phyloP scores from a whole-genome alignment of 164 flowering plant species.

The Saururus chinensis region DNA sequence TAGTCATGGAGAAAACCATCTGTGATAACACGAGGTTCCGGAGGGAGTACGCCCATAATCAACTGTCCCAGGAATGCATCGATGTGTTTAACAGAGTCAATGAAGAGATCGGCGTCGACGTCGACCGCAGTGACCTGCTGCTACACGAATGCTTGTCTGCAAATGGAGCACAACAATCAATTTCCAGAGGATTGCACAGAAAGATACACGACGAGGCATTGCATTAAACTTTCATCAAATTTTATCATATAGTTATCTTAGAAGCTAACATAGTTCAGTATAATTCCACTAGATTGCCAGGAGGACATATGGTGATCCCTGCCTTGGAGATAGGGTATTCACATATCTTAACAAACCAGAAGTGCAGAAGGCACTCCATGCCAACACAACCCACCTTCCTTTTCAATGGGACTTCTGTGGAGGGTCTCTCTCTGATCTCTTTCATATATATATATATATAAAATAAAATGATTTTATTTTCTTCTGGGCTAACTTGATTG shows the following conservation, averaged over 20 bases:
- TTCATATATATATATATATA: background rate
- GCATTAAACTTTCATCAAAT: background rate
- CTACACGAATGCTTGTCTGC: conserved; percentile 17
- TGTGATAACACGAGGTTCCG: conserved; percentile 21
- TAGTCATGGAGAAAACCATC: conserved; percentile 19
- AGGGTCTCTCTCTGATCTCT: conserved; percentile 13
- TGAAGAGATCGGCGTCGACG: conserved; percentile 18
- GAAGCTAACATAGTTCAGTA: background rate
- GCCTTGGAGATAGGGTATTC: conserved; percentile 22
- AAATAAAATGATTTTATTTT: background rate
- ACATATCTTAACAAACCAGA: conserved; percentile 29
- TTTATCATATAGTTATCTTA: background rate
- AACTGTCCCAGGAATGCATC: conserved; percentile 17
- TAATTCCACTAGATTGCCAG: conserved; percentile 9
- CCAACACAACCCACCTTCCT: conserved; percentile 32
- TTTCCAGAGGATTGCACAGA: conserved; percentile 11
- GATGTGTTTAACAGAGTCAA: conserved; percentile 21
- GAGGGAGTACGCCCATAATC: conserved; percentile 8
- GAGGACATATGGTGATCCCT: conserved; percentile 25
- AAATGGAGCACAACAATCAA: conserved; percentile 4
- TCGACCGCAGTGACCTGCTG: conserved; percentile 15
- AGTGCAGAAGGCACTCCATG: conserved; percentile 33
- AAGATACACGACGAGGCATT: conserved; percentile 14
- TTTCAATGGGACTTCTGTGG: conserved; percentile 23
- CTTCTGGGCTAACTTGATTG: background rate